Conservation (phyloP, 306 rosid genomes). For the Vigna mungo region DNA sequence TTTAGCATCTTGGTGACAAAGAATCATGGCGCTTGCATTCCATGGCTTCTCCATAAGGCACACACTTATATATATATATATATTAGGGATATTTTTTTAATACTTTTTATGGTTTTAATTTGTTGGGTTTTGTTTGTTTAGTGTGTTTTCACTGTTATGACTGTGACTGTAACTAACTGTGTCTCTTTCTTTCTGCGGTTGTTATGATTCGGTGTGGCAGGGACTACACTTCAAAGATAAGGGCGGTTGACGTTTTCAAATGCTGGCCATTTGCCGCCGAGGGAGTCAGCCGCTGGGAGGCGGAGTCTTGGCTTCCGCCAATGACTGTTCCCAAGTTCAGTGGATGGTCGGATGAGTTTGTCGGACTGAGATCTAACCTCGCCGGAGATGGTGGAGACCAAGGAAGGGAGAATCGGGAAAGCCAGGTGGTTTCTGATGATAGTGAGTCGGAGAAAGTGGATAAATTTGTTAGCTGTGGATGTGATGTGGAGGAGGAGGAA, state of each 20-base stretch:
- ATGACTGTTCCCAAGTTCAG: conserved; percentile 55
- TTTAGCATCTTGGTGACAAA: background rate
- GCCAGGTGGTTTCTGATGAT: background rate
- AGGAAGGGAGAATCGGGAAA: background rate
- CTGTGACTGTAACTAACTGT: conserved; percentile 31
- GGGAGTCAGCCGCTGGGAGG: conserved; percentile 30
- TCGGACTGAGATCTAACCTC: conserved; percentile 44
- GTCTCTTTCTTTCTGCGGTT: conserved; percentile 23
- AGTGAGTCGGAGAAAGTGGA: background rate
- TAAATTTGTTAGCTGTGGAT: background rate
- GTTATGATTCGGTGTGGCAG: conserved; percentile 51
- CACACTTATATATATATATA: background rate
- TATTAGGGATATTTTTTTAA: background rate
- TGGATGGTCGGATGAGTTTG: conserved; percentile 60
- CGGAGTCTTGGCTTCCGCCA: conserved; percentile 63
- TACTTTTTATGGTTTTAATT: background rate
- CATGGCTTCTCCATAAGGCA: conserved; percentile 82
- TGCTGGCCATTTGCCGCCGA: conserved; percentile 68
- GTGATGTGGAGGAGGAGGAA: background rate
- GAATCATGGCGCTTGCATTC: conserved; percentile 57
- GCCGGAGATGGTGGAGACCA: background rate
- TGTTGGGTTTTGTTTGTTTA: background rate
- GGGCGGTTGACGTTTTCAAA: conserved; percentile 58
- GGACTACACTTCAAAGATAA: conserved; percentile 72
- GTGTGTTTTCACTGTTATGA: background rate